These are phyloP conservation scores for Pyrenochaeta sp. DNA, from an alignment of 2,329 filamentous ascomycete genomes.

Conservation along the genomic window DNA sequence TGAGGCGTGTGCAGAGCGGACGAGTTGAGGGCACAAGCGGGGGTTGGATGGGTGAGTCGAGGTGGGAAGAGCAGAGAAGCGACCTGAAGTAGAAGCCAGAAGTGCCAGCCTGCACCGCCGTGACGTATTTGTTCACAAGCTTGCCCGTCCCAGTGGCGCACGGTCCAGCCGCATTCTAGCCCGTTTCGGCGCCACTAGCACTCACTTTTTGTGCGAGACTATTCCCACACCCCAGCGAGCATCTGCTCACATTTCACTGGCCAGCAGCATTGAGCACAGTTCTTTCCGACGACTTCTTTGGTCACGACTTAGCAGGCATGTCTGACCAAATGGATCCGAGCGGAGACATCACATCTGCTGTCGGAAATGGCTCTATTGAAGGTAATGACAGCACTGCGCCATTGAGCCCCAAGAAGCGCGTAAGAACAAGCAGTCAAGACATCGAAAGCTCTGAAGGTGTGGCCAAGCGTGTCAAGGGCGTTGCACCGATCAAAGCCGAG, in stretches of 20 bases:
- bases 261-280: too few species aligned
- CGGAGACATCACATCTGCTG: slow-evolving; percentile 15
- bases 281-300: too few species aligned
- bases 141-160: slow-evolving; percentile 20
- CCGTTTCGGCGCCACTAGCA: slow-evolving; percentile 20
- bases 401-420: slow-evolving; percentile 44
- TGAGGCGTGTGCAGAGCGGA: slow-evolving; percentile 4
- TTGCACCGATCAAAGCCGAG: slow-evolving; percentile 77
- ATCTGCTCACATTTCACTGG: too few species aligned
- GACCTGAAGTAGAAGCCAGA: slow-evolving; percentile 28
- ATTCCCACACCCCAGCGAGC: slow-evolving; percentile 17
- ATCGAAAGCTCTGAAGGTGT: slow-evolving; percentile 30
- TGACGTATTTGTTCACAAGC: too few species aligned
- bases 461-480: slow-evolving; percentile 56
- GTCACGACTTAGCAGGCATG: slow-evolving; percentile 15
- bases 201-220: slow-evolving; percentile 25
- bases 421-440: slow-evolving; percentile 44
- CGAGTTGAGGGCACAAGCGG: slow-evolving; percentile 4
- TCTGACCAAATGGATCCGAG: slow-evolving; percentile 16
- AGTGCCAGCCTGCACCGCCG: slow-evolving; percentile 40
- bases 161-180: slow-evolving; percentile 20
- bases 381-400: slow-evolving; percentile 36
- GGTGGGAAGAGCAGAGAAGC: slow-evolving; percentile 24
- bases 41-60: slow-evolving; percentile 15
- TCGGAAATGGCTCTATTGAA: slow-evolving; percentile 30